Evolutionary conservation across 345 rosid genomes (phyloP).

Genomic region (Citrus cavaleriei): DNA sequence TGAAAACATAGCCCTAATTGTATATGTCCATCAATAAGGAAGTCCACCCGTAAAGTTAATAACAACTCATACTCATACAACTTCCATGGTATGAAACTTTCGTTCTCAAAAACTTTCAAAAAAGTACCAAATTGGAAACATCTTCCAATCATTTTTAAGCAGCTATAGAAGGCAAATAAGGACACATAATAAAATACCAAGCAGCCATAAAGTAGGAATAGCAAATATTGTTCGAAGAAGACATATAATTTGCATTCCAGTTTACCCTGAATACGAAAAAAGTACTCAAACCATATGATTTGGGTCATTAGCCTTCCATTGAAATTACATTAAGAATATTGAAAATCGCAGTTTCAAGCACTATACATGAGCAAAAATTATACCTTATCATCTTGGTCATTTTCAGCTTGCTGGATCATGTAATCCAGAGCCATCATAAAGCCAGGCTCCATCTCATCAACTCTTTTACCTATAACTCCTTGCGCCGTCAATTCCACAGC

Average conservation of each 20-base stretch:
- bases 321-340: neutral
- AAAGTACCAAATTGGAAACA: neutral
- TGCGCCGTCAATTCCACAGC: constrained; percentile 92
- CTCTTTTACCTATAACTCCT: constrained; percentile 90
- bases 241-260: neutral
- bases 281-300: neutral
- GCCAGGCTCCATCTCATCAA: constrained; percentile 93
- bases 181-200: neutral
- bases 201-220: neutral
- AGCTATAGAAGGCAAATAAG: neutral
- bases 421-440: constrained; percentile 95
- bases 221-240: neutral
- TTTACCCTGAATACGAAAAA: neutral
- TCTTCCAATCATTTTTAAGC: neutral
- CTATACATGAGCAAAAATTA: neutral
- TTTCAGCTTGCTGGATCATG: constrained; percentile 85
- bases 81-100: neutral
- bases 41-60: neutral
- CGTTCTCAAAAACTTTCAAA: neutral
- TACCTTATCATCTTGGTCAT: constrained; percentile 84
- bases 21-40: neutral
- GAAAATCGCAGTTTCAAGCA: neutral
- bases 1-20: neutral
- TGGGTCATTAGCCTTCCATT: neutral
- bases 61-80: neutral